A percentile compares a stretch with the other conserved stretches of the same genome.
phyloP scores from a whole-genome alignment of 139 green algal genomes.

The Mychonastes homosphaera region DNA sequence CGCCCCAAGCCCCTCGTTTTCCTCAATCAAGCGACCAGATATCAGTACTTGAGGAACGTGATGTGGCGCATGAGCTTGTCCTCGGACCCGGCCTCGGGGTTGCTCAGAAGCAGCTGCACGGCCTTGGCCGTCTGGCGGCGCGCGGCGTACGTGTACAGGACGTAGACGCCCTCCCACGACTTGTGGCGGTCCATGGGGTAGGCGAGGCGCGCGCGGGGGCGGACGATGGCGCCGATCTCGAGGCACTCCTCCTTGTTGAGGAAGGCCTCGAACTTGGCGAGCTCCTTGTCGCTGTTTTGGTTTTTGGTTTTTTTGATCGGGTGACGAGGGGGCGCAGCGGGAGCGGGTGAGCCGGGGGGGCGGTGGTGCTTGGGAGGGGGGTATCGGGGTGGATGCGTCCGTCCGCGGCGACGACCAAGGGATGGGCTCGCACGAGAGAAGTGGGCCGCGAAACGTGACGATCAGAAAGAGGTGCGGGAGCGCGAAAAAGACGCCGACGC shows the following conservation, averaged over 20 bases:
- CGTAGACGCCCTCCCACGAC: constrained; percentile 76
- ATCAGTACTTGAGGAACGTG: constrained; percentile 46
- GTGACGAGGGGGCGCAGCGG: neutral
- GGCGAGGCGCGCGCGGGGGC: constrained; percentile 50
- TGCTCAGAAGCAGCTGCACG: constrained; percentile 74
- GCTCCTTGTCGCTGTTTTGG: constrained; percentile 71
- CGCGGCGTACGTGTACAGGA: constrained; percentile 73
- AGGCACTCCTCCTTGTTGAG: constrained; percentile 63
- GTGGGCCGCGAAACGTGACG: too few species aligned
- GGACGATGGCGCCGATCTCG: constrained; percentile 58
- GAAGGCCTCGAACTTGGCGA: constrained; percentile 86
- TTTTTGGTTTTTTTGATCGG: neutral
- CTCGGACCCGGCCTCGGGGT: constrained; percentile 57
- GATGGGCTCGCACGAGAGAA: too few species aligned
- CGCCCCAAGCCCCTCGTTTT: too few species aligned
- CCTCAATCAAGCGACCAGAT: too few species aligned
- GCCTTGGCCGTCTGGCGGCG: constrained; percentile 38
- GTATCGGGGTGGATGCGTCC: neutral
- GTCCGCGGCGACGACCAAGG: too few species aligned
- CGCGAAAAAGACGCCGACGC: too few species aligned
- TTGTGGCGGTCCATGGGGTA: constrained; percentile 74
- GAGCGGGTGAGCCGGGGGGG: neutral
- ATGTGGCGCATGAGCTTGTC: constrained; percentile 70
- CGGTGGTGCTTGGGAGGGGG: neutral
- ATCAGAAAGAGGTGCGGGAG: too few species aligned